Conservation (phyloP, 176 grass and related monocot species). For the Rhynchospora breviuscula region DNA sequence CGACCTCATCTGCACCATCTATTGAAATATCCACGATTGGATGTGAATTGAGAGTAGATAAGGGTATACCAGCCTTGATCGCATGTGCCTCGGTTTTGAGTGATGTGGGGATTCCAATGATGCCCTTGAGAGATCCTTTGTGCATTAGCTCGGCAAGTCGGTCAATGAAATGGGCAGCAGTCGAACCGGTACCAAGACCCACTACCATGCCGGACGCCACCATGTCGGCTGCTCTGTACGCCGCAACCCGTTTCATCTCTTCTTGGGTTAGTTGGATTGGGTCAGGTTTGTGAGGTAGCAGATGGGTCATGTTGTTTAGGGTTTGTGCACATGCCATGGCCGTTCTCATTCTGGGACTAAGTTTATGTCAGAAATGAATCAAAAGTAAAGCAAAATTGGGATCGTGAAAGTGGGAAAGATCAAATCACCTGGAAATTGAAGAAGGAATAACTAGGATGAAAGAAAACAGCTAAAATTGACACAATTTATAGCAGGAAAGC, state of each 20-base stretch:
- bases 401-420: no score
- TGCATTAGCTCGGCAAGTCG: constrained; percentile 22
- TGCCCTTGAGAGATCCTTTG: background rate
- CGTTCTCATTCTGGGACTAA: constrained; percentile 8
- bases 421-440: background rate
- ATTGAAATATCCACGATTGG: constrained; percentile 40
- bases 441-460: background rate
- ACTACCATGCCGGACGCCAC: constrained; percentile 25
- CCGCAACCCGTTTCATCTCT: constrained; percentile 19
- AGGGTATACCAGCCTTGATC: constrained; percentile 11
- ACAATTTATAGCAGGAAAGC: background rate
- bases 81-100: constrained; percentile 4
- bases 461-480: background rate
- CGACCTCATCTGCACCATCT: constrained; percentile 75
- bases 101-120: constrained; percentile 25
- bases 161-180: constrained; percentile 31
- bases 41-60: constrained; percentile 30
- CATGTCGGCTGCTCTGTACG: constrained; percentile 9
- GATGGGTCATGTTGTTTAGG: background rate
- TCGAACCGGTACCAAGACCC: constrained; percentile 28
- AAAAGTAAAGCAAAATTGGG: no score
- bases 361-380: background rate
- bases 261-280: constrained; percentile 9
- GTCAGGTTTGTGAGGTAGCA: background rate
- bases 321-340: constrained; percentile 7